These are phyloP conservation scores for Hyaloperonospora arabidopsidis DNA, from an alignment of 352 stramenopile species.

Conservation along the genomic window DNA sequence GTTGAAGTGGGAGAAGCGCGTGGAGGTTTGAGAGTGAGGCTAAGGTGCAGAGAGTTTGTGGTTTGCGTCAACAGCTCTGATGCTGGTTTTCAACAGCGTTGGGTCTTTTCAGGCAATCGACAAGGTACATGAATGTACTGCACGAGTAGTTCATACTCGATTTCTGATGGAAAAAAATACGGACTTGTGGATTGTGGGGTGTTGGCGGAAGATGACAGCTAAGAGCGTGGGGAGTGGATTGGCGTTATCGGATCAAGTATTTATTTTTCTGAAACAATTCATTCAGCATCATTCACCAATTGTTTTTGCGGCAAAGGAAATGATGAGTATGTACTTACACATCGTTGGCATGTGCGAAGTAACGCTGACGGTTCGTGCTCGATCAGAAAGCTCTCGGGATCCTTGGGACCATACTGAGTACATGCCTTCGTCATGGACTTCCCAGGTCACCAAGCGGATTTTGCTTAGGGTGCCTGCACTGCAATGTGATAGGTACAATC, in stretches of 20 bases:
- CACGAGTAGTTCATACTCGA: too few relatives aligned
- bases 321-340: conserved; percentile 18
- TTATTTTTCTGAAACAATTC: conserved; percentile 61
- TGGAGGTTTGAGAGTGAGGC: conserved; percentile 1
- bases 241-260: conserved; percentile 54
- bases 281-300: conserved; percentile 64
- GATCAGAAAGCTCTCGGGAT: conserved; percentile 16
- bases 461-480: conserved; percentile 26
- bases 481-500: conserved; percentile 8
- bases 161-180: neutral
- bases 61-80: conserved; percentile 26
- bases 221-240: conserved; percentile 46
- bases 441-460: conserved; percentile 59
- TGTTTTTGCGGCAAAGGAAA: conserved; percentile 48
- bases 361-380: neutral
- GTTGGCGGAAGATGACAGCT: conserved; percentile 32
- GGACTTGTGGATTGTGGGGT: neutral
- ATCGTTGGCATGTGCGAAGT: neutral
- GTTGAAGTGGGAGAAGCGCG: conserved; percentile 5
- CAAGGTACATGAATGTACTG: conserved; percentile 27
- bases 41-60: conserved; percentile 1
- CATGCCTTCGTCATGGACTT: conserved; percentile 56
- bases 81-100: conserved; percentile 57
- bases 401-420: conserved; percentile 47
- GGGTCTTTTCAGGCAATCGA: conserved; percentile 62